phyloP scores from a whole-genome alignment of 2,329 filamentous ascomycete genomes.

The Pseudogymnoascus sp. region DNA sequence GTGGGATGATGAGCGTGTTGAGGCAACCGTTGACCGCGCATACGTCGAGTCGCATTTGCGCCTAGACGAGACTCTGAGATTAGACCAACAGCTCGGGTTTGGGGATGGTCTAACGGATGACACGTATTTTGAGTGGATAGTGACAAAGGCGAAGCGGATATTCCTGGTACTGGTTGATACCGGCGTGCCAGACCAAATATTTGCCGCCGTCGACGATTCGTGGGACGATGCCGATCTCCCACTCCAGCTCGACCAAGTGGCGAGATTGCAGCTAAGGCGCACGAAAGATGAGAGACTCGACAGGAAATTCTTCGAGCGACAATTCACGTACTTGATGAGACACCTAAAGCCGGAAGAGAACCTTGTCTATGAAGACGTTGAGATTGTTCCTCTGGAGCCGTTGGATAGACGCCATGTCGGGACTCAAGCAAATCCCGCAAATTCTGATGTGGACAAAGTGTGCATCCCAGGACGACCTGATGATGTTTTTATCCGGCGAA shows the following conservation, averaged over 20 bases:
- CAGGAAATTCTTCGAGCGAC: slow-evolving; percentile 60
- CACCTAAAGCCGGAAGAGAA: slow-evolving; percentile 55
- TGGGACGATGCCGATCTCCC: slow-evolving; percentile 74
- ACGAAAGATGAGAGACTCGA: slow-evolving; percentile 56
- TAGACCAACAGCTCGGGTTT: slow-evolving; percentile 58
- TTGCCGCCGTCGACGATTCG: slow-evolving; percentile 65
- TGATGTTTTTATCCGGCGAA: slow-evolving; percentile 49
- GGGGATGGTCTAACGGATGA: slow-evolving; percentile 60
- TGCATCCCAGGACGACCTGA: slow-evolving; percentile 56
- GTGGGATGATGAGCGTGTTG: slow-evolving; percentile 67
- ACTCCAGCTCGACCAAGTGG: slow-evolving; percentile 57
- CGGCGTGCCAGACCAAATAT: slow-evolving; percentile 65
- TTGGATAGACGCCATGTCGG: slow-evolving; percentile 45
- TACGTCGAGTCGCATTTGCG: slow-evolving; percentile 60
- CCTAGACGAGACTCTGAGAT: slow-evolving; percentile 52
- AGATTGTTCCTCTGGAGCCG: slow-evolving; percentile 62
- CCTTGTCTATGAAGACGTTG: slow-evolving; percentile 56
- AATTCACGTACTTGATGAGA: slow-evolving; percentile 64
- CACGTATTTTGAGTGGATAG: slow-evolving; percentile 73
- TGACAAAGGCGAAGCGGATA: slow-evolving; percentile 59
- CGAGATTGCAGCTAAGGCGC: slow-evolving; percentile 53
- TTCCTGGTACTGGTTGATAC: slow-evolving; percentile 67
- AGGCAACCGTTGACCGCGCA: slow-evolving; percentile 59
- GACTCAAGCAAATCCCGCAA: slow-evolving; percentile 32
- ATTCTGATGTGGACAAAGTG: slow-evolving; percentile 48